Percentiles rank a stretch among this genome's conserved stretches.
Evolutionary conservation across 2,329 filamentous ascomycete genomes (phyloP).

Genomic region (Xylaria sp.): DNA sequence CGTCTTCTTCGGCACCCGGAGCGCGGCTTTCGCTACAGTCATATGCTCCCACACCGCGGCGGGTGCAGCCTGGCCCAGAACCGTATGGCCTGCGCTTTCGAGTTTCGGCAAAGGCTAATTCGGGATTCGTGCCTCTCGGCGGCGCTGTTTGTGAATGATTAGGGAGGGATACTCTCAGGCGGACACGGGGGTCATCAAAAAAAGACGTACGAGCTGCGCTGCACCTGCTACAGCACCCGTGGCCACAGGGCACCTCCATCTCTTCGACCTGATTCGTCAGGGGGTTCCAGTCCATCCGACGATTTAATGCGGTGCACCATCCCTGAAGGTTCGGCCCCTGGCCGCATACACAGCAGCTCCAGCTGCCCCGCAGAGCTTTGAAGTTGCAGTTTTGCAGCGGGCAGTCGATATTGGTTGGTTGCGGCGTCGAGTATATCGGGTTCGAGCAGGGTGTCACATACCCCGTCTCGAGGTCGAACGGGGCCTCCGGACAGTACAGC

Average conservation of each 20-base stretch:
- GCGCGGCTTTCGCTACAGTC: conserved; percentile 29
- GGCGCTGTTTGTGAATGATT: conserved; percentile 36
- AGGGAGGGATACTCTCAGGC: conserved; percentile 7
- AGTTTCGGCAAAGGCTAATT: conserved; percentile 42
- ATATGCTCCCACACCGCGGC: conserved; percentile 29
- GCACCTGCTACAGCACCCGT: conserved; percentile 56
- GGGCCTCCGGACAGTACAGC: conserved; percentile 55
- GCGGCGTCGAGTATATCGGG: conserved; percentile 49
- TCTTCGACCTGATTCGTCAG: conserved; percentile 37
- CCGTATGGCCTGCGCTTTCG: conserved; percentile 45
- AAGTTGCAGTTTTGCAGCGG: conserved; percentile 56
- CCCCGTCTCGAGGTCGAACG: conserved; percentile 53
- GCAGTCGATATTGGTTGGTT: conserved; percentile 48
- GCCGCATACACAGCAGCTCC: conserved; percentile 58
- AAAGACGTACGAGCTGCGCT: conserved; percentile 45
- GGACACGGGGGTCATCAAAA: not conserved
- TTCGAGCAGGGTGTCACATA: conserved; percentile 54
- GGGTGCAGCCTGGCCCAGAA: conserved; percentile 25
- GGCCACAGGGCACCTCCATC: conserved; percentile 50
- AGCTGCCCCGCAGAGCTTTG: conserved; percentile 50
- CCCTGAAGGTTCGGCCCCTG: conserved; percentile 55
- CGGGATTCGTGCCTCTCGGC: conserved; percentile 39
- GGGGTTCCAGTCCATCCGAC: conserved; percentile 30
- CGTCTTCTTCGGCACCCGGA: conserved; percentile 28
- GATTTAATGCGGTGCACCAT: conserved; percentile 51